These are phyloP conservation scores for Leishmania amazonensis DNA, from an alignment of 208 protist genomes.

Conservation along the genomic window DNA sequence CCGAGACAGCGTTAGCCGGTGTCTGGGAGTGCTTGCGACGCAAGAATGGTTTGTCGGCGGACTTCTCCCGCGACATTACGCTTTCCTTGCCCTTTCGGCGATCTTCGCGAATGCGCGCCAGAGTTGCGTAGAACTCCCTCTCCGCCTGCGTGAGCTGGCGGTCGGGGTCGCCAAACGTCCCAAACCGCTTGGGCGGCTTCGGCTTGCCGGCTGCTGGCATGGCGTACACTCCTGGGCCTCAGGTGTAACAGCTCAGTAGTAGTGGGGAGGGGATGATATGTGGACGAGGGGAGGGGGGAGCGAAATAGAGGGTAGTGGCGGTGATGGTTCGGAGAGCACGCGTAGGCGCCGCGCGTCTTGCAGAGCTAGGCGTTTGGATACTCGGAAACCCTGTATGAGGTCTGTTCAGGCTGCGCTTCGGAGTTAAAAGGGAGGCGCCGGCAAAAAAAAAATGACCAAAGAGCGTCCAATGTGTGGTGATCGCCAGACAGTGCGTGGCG, in stretches of 20 bases:
- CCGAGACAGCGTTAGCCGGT: neutral
- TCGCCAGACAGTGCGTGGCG: neutral
- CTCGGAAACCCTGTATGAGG: neutral
- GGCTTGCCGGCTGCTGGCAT: neutral
- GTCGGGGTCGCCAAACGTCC: conserved; percentile 5
- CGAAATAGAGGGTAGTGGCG: neutral
- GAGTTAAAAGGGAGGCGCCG: neutral
- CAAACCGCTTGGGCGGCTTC: neutral
- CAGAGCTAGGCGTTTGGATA: neutral
- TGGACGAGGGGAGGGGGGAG: neutral
- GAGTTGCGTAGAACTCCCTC: neutral
- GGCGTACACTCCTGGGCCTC: neutral
- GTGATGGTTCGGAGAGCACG: neutral
- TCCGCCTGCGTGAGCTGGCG: conserved; percentile 7
- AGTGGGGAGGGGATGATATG: neutral
- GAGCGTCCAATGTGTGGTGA: neutral
- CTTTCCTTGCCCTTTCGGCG: neutral
- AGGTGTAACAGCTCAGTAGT: neutral
- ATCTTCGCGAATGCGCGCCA: neutral
- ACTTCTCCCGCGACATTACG: neutral
- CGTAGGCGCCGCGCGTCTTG: neutral
- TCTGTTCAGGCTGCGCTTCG: neutral
- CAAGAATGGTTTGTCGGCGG: neutral
- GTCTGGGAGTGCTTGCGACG: neutral
- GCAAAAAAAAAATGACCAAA: neutral